These are phyloP conservation scores for Emergomyces pasteurianus DNA, from an alignment of 2,329 filamentous ascomycete genomes.

Conservation along the genomic window DNA sequence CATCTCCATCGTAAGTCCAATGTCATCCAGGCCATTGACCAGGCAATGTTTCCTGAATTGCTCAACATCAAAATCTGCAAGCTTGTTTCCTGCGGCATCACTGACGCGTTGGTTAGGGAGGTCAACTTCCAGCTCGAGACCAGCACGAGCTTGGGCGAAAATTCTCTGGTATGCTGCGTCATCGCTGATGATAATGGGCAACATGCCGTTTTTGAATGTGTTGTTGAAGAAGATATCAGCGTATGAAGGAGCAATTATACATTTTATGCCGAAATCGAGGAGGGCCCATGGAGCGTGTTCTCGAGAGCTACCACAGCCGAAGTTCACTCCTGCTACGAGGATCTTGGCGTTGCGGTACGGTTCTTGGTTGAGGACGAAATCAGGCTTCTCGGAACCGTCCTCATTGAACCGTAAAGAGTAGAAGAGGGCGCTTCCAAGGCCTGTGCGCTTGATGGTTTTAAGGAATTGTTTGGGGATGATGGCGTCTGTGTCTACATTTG, in stretches of 20 bases:
- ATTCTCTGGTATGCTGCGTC: conserved; percentile 55
- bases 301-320: conserved; percentile 83
- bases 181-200: conserved; percentile 67
- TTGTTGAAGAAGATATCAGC: conserved; percentile 99
- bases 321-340: conserved; percentile 82
- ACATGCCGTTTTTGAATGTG: conserved; percentile 99
- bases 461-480: conserved; percentile 99
- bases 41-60: conserved; percentile 91
- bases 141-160: conserved; percentile 63
- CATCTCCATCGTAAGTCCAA: conserved; percentile 84
- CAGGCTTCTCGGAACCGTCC: conserved; percentile 60
- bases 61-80: conserved; percentile 77
- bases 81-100: conserved; percentile 57
- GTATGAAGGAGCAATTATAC: conserved; percentile 77
- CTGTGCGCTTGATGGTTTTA: conserved; percentile 97
- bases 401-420: conserved; percentile 66
- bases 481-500: conserved; percentile 96
- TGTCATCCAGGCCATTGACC: conserved; percentile 87
- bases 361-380: conserved; percentile 83
- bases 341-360: conserved; percentile 79
- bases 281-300: conserved; percentile 97
- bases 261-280: conserved; percentile 91
- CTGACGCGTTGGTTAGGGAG: conserved; percentile 75
- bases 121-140: conserved; percentile 79
- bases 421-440: conserved; percentile 80